These are phyloP conservation scores for Coemansia sp. DNA, from an alignment of 192 early-diverging fungal genomes.

Conservation along the genomic window DNA sequence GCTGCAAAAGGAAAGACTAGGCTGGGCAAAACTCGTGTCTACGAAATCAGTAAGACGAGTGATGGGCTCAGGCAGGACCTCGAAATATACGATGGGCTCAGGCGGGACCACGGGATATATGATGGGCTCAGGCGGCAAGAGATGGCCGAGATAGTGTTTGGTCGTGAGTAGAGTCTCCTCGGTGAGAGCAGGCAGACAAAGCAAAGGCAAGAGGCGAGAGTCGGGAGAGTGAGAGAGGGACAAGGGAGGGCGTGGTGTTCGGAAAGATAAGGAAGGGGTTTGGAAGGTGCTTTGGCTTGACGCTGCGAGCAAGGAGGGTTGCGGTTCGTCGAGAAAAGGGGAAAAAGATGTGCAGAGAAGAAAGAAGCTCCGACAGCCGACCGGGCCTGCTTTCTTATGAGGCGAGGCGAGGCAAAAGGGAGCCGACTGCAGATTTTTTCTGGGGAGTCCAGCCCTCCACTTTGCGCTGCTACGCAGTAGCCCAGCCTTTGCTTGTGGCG, in stretches of 20 bases:
- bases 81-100: background rate
- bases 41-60: conserved; percentile 3
- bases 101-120: background rate
- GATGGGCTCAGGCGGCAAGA: background rate
- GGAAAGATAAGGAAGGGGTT: conserved; percentile 17
- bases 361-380: conserved; percentile 33
- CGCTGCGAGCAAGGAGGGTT: conserved; percentile 21
- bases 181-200: conserved; percentile 13
- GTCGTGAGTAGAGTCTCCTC: conserved; percentile 7
- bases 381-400: conserved; percentile 32
- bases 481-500: conserved; percentile 11
- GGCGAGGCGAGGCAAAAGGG: conserved; percentile 12
- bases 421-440: conserved; percentile 37
- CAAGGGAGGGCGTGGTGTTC: conserved; percentile 18
- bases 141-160: background rate
- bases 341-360: conserved; percentile 25
- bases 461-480: conserved; percentile 17
- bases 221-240: conserved; percentile 9
- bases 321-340: conserved; percentile 12
- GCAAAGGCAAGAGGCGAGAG: conserved; percentile 9
- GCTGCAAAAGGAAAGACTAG: background rate
- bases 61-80: background rate
- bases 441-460: conserved; percentile 20
- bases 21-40: background rate
- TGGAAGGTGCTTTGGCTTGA: conserved; percentile 42